Base-by-base conservation (phyloP, 208 protist species). In the Acanthamoeba healyi region DNA sequence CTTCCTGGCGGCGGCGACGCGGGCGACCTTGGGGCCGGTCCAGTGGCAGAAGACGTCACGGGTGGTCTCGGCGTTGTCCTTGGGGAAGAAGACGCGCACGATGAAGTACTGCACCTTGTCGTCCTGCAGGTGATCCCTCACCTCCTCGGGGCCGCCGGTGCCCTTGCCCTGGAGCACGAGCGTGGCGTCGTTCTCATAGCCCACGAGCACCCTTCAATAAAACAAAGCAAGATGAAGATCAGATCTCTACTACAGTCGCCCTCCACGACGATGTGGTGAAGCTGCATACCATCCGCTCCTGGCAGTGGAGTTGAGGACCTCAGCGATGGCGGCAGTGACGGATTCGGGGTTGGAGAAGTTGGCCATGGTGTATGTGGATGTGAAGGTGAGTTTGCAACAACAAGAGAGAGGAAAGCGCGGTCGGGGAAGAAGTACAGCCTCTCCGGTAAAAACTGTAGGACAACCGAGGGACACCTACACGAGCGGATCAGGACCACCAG, bases 71-170 rank as follows among this genome's bases (percentile, higher is more conserved):
- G 79, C 49, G 79, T 63, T 61, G 49, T 54, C 79, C 42, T 87
- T 87, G 46, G 42, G 32, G 49, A 46, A 61, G 49, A 42, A 38
- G 32, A 87, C 49, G n/a, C 79, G 42, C 29, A 87, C 79, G n/a
- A 87, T 63, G 49, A 54, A 87, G 79, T 87, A 87, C 49, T 87
- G 79, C 26, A 87, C 79, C 79, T 87, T 34, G 79, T 87, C 49
- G 22, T 87, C 79, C 32, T 87, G 42, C 19, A 87, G 49, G 79
- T 87, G 42, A 36, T 54, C 26, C 32, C 26, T 34, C 46, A 87
- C 46, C 46, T 87, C 79, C 17, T 54, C 46, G 79, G 40, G 15
- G 79, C 79, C 79, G 26, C 79, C 79, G 24, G 46, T 87, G 79
- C 79, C 79, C 49, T 87, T 87, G 44, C 29, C 79, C 49, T 87